Evolutionary conservation across 1,139 yeast genomes (phyloP).

Genomic region (Magnusiomyces fungicola): DNA sequence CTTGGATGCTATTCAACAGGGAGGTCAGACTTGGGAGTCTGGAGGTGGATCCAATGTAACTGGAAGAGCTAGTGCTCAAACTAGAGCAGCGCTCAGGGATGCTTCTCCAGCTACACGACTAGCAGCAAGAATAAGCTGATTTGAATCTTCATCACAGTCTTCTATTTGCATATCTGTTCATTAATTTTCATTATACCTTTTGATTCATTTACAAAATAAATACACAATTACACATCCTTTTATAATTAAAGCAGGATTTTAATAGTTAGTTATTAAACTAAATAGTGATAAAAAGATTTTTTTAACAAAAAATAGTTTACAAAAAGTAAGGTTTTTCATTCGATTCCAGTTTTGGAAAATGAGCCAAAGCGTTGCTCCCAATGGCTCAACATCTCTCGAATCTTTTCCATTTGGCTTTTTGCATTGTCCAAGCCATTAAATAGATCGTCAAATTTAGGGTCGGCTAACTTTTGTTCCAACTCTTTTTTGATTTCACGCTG

Average conservation of each 20-base stretch:
- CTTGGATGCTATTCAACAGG: conserved; percentile 34
- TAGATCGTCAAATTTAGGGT: neutral
- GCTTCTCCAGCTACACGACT: conserved; percentile 15
- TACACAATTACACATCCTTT: too few relatives aligned
- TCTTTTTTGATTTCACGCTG: neutral
- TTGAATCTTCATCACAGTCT: too few relatives aligned
- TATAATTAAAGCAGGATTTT: too few relatives aligned
- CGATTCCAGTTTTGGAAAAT: too few relatives aligned
- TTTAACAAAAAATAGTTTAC: too few relatives aligned
- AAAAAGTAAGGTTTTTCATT: conserved; percentile 15
- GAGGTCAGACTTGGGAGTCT: conserved; percentile 22
- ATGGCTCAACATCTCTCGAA: neutral
- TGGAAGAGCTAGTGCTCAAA: conserved; percentile 5
- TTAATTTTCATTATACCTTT: too few relatives aligned
- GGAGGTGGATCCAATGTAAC: neutral
- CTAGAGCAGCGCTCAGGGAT: conserved; percentile 16
- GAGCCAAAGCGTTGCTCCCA: neutral
- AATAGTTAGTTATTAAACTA: too few relatives aligned
- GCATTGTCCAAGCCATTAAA: neutral
- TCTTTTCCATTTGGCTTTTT: neutral
- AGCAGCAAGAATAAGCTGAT: too few relatives aligned
- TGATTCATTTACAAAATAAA: too few relatives aligned
- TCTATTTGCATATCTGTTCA: too few relatives aligned
- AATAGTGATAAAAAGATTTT: too few relatives aligned
- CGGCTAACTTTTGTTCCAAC: neutral